phyloP scores from a whole-genome alignment of 345 rosid genomes.

The Eucalyptus victrix region DNA sequence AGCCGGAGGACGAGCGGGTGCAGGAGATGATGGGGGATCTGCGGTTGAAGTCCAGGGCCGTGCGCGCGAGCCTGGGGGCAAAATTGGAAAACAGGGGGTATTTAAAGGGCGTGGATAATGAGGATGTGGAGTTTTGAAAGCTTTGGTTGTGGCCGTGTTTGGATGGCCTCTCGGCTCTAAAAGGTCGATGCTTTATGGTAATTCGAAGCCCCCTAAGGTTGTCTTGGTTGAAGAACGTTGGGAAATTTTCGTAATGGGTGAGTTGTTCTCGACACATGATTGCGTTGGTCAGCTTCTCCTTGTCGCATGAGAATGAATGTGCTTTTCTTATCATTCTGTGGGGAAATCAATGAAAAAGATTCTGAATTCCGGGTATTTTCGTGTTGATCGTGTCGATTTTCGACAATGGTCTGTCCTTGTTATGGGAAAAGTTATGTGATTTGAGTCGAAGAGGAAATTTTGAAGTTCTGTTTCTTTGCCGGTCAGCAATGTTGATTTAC shows the following conservation, averaged over 20 bases:
- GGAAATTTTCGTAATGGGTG: not conserved
- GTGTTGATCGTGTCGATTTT: not conserved
- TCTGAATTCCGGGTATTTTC: not conserved
- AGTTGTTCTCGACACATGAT: accelerated
- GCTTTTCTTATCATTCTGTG: not conserved
- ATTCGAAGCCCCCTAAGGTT: not conserved
- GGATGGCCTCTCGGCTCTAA: not conserved
- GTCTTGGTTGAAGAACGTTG: accelerated
- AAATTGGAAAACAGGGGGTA: constrained; percentile 56
- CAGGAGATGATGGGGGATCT: constrained; percentile 46
- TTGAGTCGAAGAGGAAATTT: not conserved
- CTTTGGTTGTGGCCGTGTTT: not conserved
- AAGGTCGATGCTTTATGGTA: not conserved
- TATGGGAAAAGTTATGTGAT: not conserved
- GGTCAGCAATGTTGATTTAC: not conserved
- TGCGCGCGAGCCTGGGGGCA: constrained; percentile 43
- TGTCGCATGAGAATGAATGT: not conserved
- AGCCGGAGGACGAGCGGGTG: constrained; percentile 55
- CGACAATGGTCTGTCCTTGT: not conserved
- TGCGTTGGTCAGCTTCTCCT: not conserved
- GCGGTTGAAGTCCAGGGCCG: constrained; percentile 49
- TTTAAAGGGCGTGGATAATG: constrained; percentile 22
- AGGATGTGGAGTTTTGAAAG: constrained; percentile 45
- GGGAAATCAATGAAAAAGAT: not conserved
- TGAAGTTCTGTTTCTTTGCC: not conserved